Conservation (phyloP, 768 basidiomycete species). For the Macrolepiota dolichaula region DNA sequence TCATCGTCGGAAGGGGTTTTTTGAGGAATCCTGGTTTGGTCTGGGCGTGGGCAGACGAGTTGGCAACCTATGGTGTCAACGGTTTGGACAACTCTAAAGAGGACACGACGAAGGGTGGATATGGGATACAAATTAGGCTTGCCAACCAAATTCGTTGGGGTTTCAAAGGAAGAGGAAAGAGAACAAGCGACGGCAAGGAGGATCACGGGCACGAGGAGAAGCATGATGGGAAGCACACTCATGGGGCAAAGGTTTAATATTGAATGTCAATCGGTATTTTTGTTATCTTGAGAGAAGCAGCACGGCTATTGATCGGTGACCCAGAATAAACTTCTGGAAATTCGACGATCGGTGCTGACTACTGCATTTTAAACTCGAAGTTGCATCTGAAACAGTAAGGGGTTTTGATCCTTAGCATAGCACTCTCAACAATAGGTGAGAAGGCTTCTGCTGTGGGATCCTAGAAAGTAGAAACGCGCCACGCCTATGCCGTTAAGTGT, state of each 20-base stretch:
- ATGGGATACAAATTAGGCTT: constrained; percentile 9
- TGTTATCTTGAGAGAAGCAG: background rate
- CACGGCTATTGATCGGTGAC: background rate
- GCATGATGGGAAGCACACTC: background rate
- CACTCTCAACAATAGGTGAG: no score
- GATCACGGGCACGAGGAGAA: constrained; percentile 25
- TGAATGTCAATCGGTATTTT: background rate
- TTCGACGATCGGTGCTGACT: background rate
- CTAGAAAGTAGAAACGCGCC: no score
- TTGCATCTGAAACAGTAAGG: background rate
- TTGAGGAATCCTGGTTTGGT: constrained; percentile 55
- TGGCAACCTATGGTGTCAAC: background rate
- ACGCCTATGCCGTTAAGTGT: no score
- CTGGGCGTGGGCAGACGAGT: constrained; percentile 40
- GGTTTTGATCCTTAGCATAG: background rate
- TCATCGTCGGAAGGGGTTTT: constrained; percentile 52
- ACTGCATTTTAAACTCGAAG: background rate
- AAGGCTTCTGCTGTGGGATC: no score
- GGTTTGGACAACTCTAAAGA: background rate
- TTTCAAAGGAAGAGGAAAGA: constrained; percentile 12
- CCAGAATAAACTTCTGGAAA: background rate
- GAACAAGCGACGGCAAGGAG: constrained; percentile 9
- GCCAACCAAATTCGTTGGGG: constrained; percentile 17
- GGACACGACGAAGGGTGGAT: background rate
- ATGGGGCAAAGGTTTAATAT: background rate